phyloP scores from a whole-genome alignment of 2,329 filamentous ascomycete species.

The Cladorrhinum sp. region DNA sequence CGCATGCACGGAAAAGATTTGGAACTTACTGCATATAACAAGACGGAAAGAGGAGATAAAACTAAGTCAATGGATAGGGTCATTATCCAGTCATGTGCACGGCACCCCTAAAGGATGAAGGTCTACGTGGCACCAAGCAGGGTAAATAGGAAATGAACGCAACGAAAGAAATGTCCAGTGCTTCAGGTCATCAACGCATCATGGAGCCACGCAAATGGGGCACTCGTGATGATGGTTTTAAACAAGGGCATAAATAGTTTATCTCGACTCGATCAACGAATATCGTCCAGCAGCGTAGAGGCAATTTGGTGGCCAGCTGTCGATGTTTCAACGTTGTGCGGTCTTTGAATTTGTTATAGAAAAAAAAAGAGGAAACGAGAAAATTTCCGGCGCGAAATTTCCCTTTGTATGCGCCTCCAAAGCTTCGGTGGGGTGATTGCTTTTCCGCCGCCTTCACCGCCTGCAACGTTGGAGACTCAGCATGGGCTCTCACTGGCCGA shows the following conservation, averaged over 20 bases:
- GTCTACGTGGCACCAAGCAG: conserved; percentile 16
- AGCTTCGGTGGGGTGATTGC: conserved; percentile 8
- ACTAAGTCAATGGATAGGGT: background rate
- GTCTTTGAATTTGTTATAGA: conserved; percentile 27
- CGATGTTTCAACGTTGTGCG: conserved; percentile 35
- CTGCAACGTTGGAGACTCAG: conserved; percentile 21
- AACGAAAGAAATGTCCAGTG: conserved; percentile 47
- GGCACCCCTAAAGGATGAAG: background rate
- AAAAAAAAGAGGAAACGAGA: conserved; percentile 23
- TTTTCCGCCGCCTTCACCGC: conserved; percentile 26
- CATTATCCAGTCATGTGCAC: background rate
- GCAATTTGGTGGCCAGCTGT: conserved; percentile 35
- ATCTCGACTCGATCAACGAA: conserved; percentile 58
- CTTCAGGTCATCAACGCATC: conserved; percentile 67
- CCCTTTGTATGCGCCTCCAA: conserved; percentile 15
- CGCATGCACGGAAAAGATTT: conserved; percentile 6
- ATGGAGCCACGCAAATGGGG: conserved; percentile 59
- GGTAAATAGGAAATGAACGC: background rate
- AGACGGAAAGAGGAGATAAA: background rate
- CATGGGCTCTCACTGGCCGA: conserved; percentile 1
- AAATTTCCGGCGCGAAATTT: conserved; percentile 18
- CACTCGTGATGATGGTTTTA: conserved; percentile 69
- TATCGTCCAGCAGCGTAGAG: conserved; percentile 47
- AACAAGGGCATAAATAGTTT: conserved; percentile 52
- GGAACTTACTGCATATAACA: conserved; percentile 10